phyloP scores from a whole-genome alignment of 2,329 filamentous ascomycete genomes.

The Beauveria pseudobassiana region DNA sequence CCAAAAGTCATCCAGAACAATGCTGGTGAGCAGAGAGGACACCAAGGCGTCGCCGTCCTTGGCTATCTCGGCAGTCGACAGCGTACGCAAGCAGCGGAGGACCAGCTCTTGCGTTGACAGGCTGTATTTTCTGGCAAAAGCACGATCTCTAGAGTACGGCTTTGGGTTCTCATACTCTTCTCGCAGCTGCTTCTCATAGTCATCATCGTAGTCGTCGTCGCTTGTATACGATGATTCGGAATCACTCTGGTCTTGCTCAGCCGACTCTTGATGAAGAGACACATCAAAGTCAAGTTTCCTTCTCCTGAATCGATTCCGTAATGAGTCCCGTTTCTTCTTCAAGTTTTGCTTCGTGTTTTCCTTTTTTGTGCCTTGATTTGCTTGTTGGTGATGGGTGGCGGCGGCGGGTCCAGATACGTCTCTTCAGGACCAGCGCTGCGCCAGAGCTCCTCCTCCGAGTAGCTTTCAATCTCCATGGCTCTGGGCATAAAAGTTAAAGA shows the following conservation, averaged over 20 bases:
- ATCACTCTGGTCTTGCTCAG: not conserved
- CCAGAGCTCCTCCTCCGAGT: constrained; percentile 22
- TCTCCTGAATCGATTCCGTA: not conserved
- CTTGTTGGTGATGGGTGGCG: constrained; percentile 15
- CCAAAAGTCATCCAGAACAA: constrained; percentile 21
- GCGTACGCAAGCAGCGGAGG: constrained; percentile 16
- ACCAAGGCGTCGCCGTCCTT: constrained; percentile 13
- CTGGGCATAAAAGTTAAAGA: constrained; percentile 24
- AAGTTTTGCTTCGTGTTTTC: constrained; percentile 8
- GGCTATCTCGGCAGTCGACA: constrained; percentile 10
- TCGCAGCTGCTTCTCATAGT: constrained; percentile 15
- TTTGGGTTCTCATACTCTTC: constrained; percentile 16
- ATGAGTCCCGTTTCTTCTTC: constrained; percentile 9
- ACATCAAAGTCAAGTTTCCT: not conserved
- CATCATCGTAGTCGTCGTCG: constrained; percentile 19
- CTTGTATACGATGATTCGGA: constrained; percentile 12
- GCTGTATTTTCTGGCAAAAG: constrained; percentile 22
- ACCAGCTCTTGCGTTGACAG: constrained; percentile 18
- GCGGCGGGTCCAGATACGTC: constrained; percentile 20
- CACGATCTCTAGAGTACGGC: constrained; percentile 17
- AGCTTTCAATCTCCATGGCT: constrained; percentile 22
- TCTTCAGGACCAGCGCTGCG: constrained; percentile 19
- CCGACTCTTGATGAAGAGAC: constrained; percentile 10
- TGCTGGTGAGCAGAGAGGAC: constrained; percentile 12
- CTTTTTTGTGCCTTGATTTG: constrained; percentile 14